These are phyloP conservation scores for Gracilaria caudata DNA, from an alignment of 23 red algal species.

Conservation along the genomic window DNA sequence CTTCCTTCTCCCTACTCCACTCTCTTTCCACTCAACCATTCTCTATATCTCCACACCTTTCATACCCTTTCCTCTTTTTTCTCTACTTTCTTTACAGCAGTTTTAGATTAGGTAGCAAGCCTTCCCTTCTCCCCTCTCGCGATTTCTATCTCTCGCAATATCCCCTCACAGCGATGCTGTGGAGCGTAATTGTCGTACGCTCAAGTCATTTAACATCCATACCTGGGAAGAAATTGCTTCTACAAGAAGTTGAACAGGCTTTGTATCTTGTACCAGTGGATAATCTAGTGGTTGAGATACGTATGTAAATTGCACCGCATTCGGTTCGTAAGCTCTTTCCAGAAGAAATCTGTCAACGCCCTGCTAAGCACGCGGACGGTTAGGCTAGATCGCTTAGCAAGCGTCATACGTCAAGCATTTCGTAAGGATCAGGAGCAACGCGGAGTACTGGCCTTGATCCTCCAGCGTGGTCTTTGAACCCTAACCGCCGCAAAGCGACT, in stretches of 20 bases:
- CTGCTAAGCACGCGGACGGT: background rate
- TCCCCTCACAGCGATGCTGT: background rate
- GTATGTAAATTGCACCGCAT: constrained; percentile 1
- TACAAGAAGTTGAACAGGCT: background rate
- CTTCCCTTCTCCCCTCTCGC: background rate
- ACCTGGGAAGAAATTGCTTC: background rate
- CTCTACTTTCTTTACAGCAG: background rate
- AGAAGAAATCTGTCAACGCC: too few species aligned
- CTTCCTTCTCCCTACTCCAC: background rate
- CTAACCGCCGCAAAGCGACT: too few species aligned
- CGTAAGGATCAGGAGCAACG: background rate
- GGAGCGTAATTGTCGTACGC: constrained; percentile 35
- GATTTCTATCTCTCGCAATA: background rate
- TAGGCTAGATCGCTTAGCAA: background rate
- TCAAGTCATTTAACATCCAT: constrained; percentile 21
- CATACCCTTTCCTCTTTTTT: background rate
- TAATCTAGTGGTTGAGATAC: background rate
- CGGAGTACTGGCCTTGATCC: background rate
- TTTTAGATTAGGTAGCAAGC: constrained; percentile 24
- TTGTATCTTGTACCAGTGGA: constrained; percentile 6
- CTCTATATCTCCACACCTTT: background rate
- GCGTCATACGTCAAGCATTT: background rate
- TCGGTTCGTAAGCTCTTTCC: background rate
- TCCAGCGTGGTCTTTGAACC: too few species aligned
- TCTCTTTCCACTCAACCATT: background rate